These are phyloP conservation scores for Fragaria iinumae DNA, from an alignment of 306 rosid species.

Conservation along the genomic window DNA sequence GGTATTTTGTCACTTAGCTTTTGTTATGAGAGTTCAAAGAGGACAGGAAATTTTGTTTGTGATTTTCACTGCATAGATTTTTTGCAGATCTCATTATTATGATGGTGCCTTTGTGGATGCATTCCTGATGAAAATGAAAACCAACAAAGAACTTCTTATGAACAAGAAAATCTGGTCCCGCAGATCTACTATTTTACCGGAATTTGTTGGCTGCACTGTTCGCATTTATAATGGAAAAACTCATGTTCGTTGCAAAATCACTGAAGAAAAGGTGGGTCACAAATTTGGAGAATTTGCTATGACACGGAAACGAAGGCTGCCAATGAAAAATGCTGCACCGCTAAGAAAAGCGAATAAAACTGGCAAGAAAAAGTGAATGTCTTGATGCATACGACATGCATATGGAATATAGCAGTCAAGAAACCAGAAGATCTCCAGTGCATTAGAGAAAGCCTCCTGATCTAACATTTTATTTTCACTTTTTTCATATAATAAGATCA, in stretches of 20 bases:
- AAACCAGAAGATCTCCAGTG: background rate
- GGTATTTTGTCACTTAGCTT: background rate
- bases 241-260: constrained; percentile 30
- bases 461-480: background rate
- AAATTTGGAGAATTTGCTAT: constrained; percentile 37
- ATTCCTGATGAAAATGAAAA: constrained; percentile 30
- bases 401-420: background rate
- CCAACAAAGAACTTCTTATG: constrained; percentile 25
- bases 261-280: constrained; percentile 37
- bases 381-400: background rate
- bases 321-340: constrained; percentile 6
- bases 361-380: constrained; percentile 14
- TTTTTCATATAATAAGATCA: background rate
- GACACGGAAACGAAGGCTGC: constrained; percentile 30
- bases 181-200: constrained; percentile 32
- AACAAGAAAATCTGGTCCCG: constrained; percentile 36
- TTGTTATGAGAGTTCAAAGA: background rate
- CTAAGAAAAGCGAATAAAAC: constrained; percentile 1
- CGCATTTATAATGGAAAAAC: constrained; percentile 27
- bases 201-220: constrained; percentile 27
- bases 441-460: background rate
- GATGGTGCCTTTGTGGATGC: constrained; percentile 33
- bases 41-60: background rate
- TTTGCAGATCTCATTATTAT: constrained; percentile 49
- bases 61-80: background rate